Conservation (phyloP, 345 rosid genomes). For the Camelina sativa region DNA sequence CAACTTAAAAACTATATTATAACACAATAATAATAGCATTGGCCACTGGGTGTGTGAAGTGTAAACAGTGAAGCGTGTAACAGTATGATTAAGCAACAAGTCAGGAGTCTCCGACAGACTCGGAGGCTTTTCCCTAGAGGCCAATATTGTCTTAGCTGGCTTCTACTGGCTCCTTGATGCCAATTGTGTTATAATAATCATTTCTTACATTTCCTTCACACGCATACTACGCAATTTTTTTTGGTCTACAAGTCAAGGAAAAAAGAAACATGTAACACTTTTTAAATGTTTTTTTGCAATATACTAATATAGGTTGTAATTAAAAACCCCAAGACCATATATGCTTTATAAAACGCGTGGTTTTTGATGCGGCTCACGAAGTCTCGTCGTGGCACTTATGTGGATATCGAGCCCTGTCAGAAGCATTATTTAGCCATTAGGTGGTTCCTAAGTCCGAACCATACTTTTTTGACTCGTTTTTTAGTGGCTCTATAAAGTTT, state of each 20-base stretch:
- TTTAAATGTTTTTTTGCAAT: not conserved
- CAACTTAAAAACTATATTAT: not conserved
- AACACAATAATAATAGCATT: not conserved
- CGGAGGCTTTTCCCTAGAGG: slow-evolving; percentile 38
- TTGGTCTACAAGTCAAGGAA: not conserved
- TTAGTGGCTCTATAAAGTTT: slow-evolving; percentile 50
- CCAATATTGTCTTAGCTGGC: slow-evolving; percentile 39
- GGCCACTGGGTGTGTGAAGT: slow-evolving; percentile 35
- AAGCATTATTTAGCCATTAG: slow-evolving; percentile 21
- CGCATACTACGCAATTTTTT: slow-evolving; percentile 14
- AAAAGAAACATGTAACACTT: slow-evolving; percentile 22
- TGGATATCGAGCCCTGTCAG: slow-evolving; percentile 16
- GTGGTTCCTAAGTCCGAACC: slow-evolving; percentile 1
- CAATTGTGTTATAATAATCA: slow-evolving; percentile 26
- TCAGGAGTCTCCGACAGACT: slow-evolving; percentile 43
- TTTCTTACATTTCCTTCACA: slow-evolving; percentile 1
- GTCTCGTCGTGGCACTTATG: slow-evolving; percentile 25
- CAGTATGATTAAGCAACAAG: slow-evolving; percentile 43
- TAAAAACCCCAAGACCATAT: not conserved
- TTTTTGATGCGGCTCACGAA: slow-evolving; percentile 40
- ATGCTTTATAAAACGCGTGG: slow-evolving; percentile 38
- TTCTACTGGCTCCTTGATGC: slow-evolving; percentile 32
- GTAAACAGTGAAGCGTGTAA: slow-evolving; percentile 41
- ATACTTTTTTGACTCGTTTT: slow-evolving; percentile 39
- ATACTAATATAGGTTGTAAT: no score